Conservation (phyloP, 2,329 filamentous ascomycete genomes). For the Sodiomyces alkalinus region DNA sequence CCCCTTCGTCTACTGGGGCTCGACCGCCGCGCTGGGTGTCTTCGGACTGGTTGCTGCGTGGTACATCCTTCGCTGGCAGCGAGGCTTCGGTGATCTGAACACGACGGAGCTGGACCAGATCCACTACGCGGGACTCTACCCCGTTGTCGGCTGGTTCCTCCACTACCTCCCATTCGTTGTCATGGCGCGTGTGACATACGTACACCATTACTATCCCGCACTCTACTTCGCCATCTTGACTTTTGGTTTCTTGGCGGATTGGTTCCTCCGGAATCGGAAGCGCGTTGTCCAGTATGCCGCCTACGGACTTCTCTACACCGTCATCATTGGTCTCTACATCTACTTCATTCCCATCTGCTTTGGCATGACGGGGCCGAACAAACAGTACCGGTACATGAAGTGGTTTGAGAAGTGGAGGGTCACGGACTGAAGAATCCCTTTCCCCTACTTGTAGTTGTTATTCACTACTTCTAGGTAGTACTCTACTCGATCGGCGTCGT, state of each 20-base stretch:
- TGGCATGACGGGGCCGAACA: conserved; percentile 78
- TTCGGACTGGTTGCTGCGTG: conserved; percentile 61
- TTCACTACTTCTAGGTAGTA: no score
- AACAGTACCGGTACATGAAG: conserved; percentile 80
- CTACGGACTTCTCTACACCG: conserved; percentile 61
- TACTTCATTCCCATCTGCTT: conserved; percentile 90
- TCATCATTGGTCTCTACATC: conserved; percentile 69
- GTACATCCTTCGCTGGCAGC: conserved; percentile 92
- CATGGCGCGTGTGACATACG: conserved; percentile 98
- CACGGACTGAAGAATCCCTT: no score
- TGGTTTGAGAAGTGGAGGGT: conserved; percentile 87
- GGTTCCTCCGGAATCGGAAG: conserved; percentile 54
- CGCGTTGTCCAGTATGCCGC: conserved; percentile 48
- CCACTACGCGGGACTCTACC: conserved; percentile 86
- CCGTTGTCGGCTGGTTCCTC: conserved; percentile 83
- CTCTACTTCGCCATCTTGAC: conserved; percentile 92
- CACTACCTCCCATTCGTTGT: conserved; percentile 93
- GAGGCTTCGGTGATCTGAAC: conserved; percentile 74
- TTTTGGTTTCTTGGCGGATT: conserved; percentile 80
- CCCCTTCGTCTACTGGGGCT: conserved; percentile 90
- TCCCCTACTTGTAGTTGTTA: no score
- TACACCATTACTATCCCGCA: conserved; percentile 97
- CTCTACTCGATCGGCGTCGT: no score
- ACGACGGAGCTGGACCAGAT: conserved; percentile 78
- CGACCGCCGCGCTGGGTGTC: conserved; percentile 61